These are phyloP conservation scores for Boeremia exigua DNA, from an alignment of 2,329 filamentous ascomycete genomes.

Conservation along the genomic window DNA sequence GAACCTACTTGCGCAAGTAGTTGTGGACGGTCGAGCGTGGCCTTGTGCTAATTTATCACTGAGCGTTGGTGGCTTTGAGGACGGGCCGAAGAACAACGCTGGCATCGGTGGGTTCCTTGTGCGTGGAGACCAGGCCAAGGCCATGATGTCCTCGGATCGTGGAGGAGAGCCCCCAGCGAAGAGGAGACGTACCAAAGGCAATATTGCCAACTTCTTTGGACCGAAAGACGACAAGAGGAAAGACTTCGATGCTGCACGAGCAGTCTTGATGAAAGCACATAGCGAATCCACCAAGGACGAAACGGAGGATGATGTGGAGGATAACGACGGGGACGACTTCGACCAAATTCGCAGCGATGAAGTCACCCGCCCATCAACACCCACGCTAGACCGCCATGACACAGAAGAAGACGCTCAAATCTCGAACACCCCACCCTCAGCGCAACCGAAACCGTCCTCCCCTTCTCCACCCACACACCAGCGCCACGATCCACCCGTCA, in stretches of 20 bases:
- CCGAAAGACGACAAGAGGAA: conserved; percentile 37
- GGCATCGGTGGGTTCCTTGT: conserved; percentile 88
- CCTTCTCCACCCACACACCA: conserved; percentile 11
- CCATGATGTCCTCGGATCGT: conserved; percentile 41
- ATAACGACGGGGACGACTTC: conserved; percentile 24
- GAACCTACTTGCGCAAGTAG: conserved; percentile 76
- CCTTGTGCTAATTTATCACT: conserved; percentile 90
- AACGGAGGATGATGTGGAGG: conserved; percentile 27
- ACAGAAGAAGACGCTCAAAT: conserved; percentile 17
- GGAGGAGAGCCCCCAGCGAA: conserved; percentile 37
- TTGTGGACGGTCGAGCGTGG: conserved; percentile 80
- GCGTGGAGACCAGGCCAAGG: conserved; percentile 64
- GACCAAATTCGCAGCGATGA: conserved; percentile 21
- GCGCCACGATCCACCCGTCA: not conserved
- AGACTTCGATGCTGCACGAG: conserved; percentile 43
- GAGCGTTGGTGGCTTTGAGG: conserved; percentile 90
- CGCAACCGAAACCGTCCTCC: conserved; percentile 30
- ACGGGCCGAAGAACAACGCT: conserved; percentile 81
- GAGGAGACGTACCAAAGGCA: conserved; percentile 40
- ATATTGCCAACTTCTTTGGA: conserved; percentile 48
- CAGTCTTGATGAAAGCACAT: conserved; percentile 35
- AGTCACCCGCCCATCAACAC: conserved; percentile 21
- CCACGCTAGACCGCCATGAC: conserved; percentile 9
- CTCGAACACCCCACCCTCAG: conserved; percentile 40
- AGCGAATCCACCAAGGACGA: conserved; percentile 37